Evolutionary conservation across 306 rosid species (phyloP).

Genomic region (Mimosa pudica): DNA sequence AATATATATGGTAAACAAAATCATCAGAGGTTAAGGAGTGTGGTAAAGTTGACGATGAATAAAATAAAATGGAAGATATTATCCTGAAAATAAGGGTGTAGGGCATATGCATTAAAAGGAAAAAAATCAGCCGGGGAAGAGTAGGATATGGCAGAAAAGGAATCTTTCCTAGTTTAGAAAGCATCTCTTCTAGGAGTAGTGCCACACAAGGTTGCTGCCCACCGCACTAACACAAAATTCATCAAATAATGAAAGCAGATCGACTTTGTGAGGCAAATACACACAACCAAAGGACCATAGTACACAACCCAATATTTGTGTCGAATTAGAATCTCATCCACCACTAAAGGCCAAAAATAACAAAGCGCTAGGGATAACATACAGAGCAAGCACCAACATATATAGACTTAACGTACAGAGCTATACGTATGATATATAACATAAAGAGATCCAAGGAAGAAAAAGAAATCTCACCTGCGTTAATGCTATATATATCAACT

Average conservation of each 20-base stretch:
- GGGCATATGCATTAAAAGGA: neutral
- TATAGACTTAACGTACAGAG: neutral
- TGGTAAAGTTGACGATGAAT: neutral
- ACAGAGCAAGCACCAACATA: neutral
- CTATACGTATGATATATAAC: neutral
- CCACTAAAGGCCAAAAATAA: neutral
- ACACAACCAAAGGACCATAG: neutral
- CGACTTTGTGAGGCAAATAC: neutral
- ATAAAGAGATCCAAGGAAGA: neutral
- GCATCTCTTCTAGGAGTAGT: neutral
- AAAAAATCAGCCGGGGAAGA: conserved; percentile 13
- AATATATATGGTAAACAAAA: neutral
- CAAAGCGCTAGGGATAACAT: neutral
- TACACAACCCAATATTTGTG: neutral
- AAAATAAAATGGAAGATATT: neutral
- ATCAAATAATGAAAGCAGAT: neutral
- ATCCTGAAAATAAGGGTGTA: neutral
- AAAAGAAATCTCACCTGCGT: neutral
- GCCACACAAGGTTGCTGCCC: neutral
- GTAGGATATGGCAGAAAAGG: conserved; percentile 6
- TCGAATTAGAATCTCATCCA: neutral
- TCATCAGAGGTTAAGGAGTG: neutral
- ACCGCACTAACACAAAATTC: neutral
- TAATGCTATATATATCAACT: neutral
- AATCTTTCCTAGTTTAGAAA: conserved; percentile 34